Percentiles rank a stretch among this genome's conserved stretches.
Evolutionary conservation across 495 filamentous ascomycete genomes (phyloP).

Genomic region (Penicillium canariense): DNA sequence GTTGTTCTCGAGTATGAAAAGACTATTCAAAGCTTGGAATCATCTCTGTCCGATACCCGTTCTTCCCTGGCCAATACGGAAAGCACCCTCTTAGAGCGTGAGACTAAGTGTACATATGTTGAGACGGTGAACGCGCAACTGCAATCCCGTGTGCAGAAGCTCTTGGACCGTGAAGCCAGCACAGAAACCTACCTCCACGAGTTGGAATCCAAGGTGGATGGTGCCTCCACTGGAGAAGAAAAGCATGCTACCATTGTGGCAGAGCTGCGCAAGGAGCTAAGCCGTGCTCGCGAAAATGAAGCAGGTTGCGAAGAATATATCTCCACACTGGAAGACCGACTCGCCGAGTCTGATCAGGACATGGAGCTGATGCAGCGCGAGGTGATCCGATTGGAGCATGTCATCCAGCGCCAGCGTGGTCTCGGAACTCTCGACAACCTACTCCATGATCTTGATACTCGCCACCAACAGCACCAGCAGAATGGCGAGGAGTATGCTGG

Average conservation of each 20-base stretch:
- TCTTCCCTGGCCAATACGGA: constrained; percentile 80
- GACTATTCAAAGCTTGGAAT: constrained; percentile 92
- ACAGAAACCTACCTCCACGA: constrained; percentile 92
- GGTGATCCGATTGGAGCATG: constrained; percentile 88
- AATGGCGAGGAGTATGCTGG: constrained; percentile 41
- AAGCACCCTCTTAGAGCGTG: constrained; percentile 83
- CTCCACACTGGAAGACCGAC: constrained; percentile 89
- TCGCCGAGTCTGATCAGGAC: constrained; percentile 95
- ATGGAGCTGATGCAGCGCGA: constrained; percentile 95
- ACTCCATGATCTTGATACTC: constrained; percentile 82
- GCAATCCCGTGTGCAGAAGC: constrained; percentile 80
- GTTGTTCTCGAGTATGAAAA: constrained; percentile 98
- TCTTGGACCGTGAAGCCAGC: constrained; percentile 82
- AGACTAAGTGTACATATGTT: constrained; percentile 85
- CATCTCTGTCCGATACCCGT: constrained; percentile 86
- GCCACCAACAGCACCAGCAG: constrained; percentile 69
- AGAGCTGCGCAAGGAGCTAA: constrained; percentile 88
- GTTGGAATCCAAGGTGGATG: constrained; percentile 83
- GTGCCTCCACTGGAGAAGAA: constrained; percentile 87
- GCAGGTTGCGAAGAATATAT: constrained; percentile 91
- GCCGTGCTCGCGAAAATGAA: constrained; percentile 87
- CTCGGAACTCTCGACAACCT: constrained; percentile 92
- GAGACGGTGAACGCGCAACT: constrained; percentile 91
- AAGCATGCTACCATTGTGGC: constrained; percentile 79
- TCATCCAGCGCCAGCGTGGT: constrained; percentile 91